Base-by-base conservation (phyloP, 1,284 basidiomycete genomes). In the Moesziomyces globuligerus region DNA sequence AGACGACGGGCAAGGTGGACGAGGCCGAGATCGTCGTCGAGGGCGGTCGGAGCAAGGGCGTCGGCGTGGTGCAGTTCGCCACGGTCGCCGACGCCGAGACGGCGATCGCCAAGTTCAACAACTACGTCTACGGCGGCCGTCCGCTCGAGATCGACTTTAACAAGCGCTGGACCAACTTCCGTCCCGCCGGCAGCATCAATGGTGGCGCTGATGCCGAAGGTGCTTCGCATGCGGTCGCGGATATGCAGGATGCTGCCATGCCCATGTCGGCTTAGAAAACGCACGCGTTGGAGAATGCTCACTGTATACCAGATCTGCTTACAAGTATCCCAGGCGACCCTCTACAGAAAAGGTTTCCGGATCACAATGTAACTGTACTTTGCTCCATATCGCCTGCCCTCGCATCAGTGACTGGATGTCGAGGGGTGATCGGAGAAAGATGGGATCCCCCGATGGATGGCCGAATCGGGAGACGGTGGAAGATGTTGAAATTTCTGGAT, bases 21-120 rank as follows among this genome's bases (percentile, higher is more conserved):
- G 85, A 93, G 42, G 95, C 95, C 10, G 95, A 98, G 83, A 94
- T 98, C 72, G 83, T 98, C 47, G 93, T 91, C 75, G 94, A 97
- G 67, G 91, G 91, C 26, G 89, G 90, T 8, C 88, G 94, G 55
- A 93, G 91, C 46, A 94, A 94, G 83, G 95, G 95, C 21, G 90
- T 90, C 56, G 95, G 95, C 76, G 90, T 98, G 42, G 94, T 98
- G 10, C 93, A 98, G 83, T 97, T 98, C 79, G 87, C 89, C n/a
- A 90, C 91, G 70, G 87, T 91, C 24, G 83, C 86, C 11, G 94
- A 97, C 81, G 94, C 94, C 5, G 91, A 95, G 84, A 94, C 91
- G 26, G 94, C 95, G 1, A 94, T 96, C 40, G 72, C 72, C 54
- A 77, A 79, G 53, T 79, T 79, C 61, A 68, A 67, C 67, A 70